Base-by-base conservation (phyloP, 2,329 filamentous ascomycete genomes). In the Mariannaea sp. region DNA sequence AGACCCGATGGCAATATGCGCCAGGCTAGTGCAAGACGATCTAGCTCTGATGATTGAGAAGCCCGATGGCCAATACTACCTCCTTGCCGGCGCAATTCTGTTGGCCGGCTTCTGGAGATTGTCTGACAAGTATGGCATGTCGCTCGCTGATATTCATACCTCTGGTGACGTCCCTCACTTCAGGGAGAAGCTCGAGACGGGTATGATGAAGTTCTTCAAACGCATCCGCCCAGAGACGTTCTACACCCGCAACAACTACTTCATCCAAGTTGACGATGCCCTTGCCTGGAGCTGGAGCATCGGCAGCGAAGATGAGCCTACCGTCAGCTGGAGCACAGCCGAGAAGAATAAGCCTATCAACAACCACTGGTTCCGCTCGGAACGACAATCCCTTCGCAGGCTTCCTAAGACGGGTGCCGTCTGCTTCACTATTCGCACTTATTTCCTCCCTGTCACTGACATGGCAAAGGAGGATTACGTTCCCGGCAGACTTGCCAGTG, bases 51-150 rank as follows among this genome's bases (percentile, higher is more conserved):
- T 95, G 90, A 79, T 93, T 61, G 89, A 94, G 71, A 79, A 77
- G 16, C 70, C 78, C 0, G 89, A 95, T 66, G 89, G 89, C 0
- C 84, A 92, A 69, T 93, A 93, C 74, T 90, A 92, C 68, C 81
- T 95, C 0, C 80, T 92, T 1, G 88, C 89, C 0, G 90, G 89
- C 0, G 80, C 87, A 0, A 85, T 94, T 52, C 77, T 94, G 3
- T 79, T 95, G 0, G 81, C 90, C 0, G 90, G 90, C 0, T 95
- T 95, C 77, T 95, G 90, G 90, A 82, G 89, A 3, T 77, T 95
- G 1, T 77, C 84, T 50, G 90, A 95, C 68, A 95, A 96, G 71
- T 83, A 87, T 65, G 87, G 88, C 19, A 92, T 94, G 89, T 78
- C 81, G 1, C 75, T 95, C 6, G 85, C 84, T 0, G 85, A 92